Evolutionary conservation across 768 basidiomycete species (phyloP).

Genomic region (Strobilomyces confusus): DNA sequence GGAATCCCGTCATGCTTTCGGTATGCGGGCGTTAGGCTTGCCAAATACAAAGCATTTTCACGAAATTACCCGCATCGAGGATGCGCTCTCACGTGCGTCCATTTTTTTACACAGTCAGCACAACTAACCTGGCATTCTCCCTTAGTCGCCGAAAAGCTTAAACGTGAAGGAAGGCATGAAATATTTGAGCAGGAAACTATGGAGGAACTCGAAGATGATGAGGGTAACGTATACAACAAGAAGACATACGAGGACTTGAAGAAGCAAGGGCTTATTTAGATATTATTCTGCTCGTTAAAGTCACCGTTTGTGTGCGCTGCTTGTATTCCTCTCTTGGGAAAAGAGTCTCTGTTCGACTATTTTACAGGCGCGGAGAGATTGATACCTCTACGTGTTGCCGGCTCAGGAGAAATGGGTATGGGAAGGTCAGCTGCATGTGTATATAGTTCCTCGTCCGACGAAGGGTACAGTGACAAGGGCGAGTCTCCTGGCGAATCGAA

Average conservation of each 20-base stretch:
- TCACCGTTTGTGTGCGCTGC: conserved; percentile 1
- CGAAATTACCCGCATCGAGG: conserved; percentile 95
- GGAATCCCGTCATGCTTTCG: conserved; percentile 96
- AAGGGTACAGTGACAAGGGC: conserved; percentile 67
- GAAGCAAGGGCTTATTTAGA: conserved; percentile 85
- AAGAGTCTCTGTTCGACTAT: conserved; percentile 1
- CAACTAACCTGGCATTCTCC: background rate
- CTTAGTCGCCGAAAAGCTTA: conserved; percentile 93
- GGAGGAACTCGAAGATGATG: conserved; percentile 97
- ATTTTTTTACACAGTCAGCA: background rate
- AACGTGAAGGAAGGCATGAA: conserved; percentile 93
- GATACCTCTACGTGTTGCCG: conserved; percentile 5
- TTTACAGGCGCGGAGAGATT: conserved; percentile 6
- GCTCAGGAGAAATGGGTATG: conserved; percentile 52
- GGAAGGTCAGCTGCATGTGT: conserved; percentile 67
- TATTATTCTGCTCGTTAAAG: background rate
- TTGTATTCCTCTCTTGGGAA: background rate
- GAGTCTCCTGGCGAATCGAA: conserved; percentile 70
- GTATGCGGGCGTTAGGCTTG: conserved; percentile 94
- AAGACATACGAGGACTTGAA: conserved; percentile 98
- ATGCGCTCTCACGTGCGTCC: conserved; percentile 85
- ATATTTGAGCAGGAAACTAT: conserved; percentile 91
- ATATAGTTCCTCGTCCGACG: conserved; percentile 84
- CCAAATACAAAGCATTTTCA: conserved; percentile 99
- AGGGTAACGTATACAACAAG: conserved; percentile 96